Base-by-base conservation (phyloP, 2,329 filamentous ascomycete species). In the Fusarium tanahbumbuense region DNA sequence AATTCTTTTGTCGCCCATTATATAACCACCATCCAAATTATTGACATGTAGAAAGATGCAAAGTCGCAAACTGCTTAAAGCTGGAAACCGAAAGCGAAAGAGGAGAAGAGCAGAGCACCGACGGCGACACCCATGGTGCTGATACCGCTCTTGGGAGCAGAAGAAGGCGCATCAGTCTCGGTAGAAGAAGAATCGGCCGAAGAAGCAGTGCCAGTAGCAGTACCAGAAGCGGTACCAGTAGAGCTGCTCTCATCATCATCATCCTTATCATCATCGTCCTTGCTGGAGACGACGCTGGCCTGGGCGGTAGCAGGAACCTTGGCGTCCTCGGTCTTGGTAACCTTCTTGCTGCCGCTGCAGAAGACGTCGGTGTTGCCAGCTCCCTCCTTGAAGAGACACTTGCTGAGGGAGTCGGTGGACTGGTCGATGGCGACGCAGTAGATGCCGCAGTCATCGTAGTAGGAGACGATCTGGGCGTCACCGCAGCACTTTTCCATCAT, bases 381-480 rank as follows among this genome's bases (percentile, higher is more conserved):
- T 32, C 82, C 83, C 50, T 82, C 73, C 32, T 76, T 68, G 50
- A 69, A 77, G 16, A 86, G 75, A 68, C 85, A 87, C 25, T 71
- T 42, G 15, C 67, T 52, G 32, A 79, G 75, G 30, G 78, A 72
- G 54, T 49, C 73, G 58, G 75, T 67, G 49, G 71, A 76, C 77
- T 79, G 70, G 68, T 70, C 77, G 23, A 76, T 48, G 53, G 78
- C 77, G 8, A 77, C 81, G 71, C 85, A 87, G 83, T 86, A 87
- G 63, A 86, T 71, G 18, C 82, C 83, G 78, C 85, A 87, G 72
- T 80, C 76, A 73, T 81, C 71, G 72, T 82, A 78, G 81, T 86
- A 86, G 68, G 77, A 76, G 50, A 82, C 75, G 28, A 86, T 78
- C 23, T 80, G 75, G 55, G 84, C 82, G 12, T 78, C 68, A 13